These are phyloP conservation scores for Irpex sp. DNA, from an alignment of 1,284 basidiomycete species.

Conservation along the genomic window DNA sequence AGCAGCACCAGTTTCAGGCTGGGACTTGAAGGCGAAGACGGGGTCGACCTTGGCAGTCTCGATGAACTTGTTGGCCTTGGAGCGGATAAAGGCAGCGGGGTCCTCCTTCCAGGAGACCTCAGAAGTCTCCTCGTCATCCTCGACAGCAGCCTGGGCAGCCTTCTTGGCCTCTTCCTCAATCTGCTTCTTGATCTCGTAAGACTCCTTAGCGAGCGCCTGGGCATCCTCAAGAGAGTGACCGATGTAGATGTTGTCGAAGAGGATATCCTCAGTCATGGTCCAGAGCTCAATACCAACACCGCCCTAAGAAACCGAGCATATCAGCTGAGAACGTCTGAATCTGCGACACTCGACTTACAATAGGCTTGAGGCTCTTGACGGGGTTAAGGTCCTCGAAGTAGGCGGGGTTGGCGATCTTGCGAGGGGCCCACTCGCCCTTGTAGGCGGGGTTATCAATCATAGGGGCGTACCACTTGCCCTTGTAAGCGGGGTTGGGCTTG, in stretches of 20 bases:
- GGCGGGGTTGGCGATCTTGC: conserved; percentile 89
- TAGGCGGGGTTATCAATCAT: conserved; percentile 96
- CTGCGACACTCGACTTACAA: conserved; percentile 43
- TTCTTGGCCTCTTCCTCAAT: conserved; percentile 60
- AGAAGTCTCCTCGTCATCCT: conserved; percentile 48
- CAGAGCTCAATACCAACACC: conserved; percentile 97
- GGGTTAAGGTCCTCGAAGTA: conserved; percentile 91
- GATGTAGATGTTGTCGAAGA: conserved; percentile 94
- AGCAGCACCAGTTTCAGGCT: conserved; percentile 82
- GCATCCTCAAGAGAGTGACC: conserved; percentile 86
- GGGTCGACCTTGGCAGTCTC: conserved; percentile 73
- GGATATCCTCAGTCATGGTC: conserved; percentile 98
- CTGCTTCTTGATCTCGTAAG: conserved; percentile 80
- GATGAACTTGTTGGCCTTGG: conserved; percentile 71
- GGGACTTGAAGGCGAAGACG: conserved; percentile 69
- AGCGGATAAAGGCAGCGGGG: conserved; percentile 77
- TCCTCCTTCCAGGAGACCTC: conserved; percentile 60
- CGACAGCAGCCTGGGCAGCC: conserved; percentile 26
- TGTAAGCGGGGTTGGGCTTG: conserved; percentile 90
- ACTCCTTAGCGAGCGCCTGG: conserved; percentile 76
- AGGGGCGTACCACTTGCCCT: conserved; percentile 95
- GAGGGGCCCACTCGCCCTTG: conserved; percentile 94
- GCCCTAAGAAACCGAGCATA: conserved; percentile 42
- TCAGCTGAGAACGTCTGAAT: not conserved
- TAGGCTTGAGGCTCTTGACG: conserved; percentile 79